Evolutionary conservation across 1,139 yeast species (phyloP), one percentile per base, ranked within the genome.

Genomic region (Saccharomyces hybrid): DNA sequence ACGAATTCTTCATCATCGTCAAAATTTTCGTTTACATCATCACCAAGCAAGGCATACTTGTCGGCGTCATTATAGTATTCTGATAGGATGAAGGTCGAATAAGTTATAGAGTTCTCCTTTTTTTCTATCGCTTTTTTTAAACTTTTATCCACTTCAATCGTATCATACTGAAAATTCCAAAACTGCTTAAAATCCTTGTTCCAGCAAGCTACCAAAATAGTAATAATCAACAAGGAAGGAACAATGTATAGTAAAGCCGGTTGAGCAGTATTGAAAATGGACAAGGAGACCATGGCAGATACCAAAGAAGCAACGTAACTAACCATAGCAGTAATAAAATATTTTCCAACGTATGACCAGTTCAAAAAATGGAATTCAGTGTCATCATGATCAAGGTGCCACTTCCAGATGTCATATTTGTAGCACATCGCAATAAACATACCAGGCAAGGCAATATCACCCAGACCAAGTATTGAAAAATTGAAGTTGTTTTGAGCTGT

Each of bases 231-330:
- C 50, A 83, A 57, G 4, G 75, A 65, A 3, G 91, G 90, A 5
- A 83, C 82, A 44, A 84, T 69, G 63, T 83, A 84, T 26, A 84
- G 67, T 56, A 85, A 70, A 0, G 90, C 90, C 0, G 90, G 90
- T 67, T 84, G 90, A 1, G 84, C 88, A 5, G 65, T 67, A 3
- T 75, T 63, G 58, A 62, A 79, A 1, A 64, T 53, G 49, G 71
- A 70, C 56, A 78, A 67, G 1, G 75, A 78, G 3, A 62, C 61
- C 52, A 77, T 70, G 1, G 88, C 80, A 1, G 68, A 53, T 0
- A 69, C 42, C 50, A 84, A 66, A 0, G 83, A 84, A 4, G 73
- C 8, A 0, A 71, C 56, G 63, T 83, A 85, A 6, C 63, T 56
- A 1, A 58, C 7, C n/a, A 63, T 16, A 2, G 62, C 52, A 3